phyloP scores from a whole-genome alignment of 192 early-diverging fungal genomes.

The Podila verticillata region DNA sequence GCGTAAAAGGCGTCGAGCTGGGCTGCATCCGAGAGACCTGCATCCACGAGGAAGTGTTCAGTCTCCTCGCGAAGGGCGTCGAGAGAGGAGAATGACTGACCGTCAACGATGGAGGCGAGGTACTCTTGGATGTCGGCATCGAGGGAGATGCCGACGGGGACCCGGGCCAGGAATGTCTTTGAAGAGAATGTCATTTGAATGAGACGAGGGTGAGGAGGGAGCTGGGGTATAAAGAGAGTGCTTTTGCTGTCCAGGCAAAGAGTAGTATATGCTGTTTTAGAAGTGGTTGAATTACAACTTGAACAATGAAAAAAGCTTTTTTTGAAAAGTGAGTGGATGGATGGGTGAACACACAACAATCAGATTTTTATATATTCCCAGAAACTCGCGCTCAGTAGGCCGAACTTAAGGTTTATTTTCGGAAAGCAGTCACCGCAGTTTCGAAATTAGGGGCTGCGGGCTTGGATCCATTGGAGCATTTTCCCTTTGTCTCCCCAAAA shows the following conservation, averaged over 20 bases:
- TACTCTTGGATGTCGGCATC: conserved; percentile 49
- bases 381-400: neutral
- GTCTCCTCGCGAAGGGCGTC: conserved; percentile 68
- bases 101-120: conserved; percentile 37
- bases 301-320: neutral
- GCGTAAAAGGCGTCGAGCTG: conserved; percentile 60
- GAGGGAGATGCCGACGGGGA: conserved; percentile 31
- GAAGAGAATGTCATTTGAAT: conserved; percentile 16
- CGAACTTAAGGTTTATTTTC: no score
- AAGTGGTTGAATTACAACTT: neutral
- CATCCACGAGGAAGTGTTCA: conserved; percentile 71
- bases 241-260: no score
- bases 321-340: neutral
- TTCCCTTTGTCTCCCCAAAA: no score
- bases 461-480: no score
- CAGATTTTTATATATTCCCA: neutral
- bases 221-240: neutral
- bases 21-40: conserved; percentile 60
- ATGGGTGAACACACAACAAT: neutral
- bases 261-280: no score
- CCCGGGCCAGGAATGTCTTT: conserved; percentile 35
- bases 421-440: conserved; percentile 21
- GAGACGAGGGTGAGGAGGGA: neutral
- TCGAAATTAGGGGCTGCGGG: neutral
- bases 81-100: conserved; percentile 33